Evolutionary conservation across 768 basidiomycete species (phyloP).

Genomic region (Mycena sanguinolenta): DNA sequence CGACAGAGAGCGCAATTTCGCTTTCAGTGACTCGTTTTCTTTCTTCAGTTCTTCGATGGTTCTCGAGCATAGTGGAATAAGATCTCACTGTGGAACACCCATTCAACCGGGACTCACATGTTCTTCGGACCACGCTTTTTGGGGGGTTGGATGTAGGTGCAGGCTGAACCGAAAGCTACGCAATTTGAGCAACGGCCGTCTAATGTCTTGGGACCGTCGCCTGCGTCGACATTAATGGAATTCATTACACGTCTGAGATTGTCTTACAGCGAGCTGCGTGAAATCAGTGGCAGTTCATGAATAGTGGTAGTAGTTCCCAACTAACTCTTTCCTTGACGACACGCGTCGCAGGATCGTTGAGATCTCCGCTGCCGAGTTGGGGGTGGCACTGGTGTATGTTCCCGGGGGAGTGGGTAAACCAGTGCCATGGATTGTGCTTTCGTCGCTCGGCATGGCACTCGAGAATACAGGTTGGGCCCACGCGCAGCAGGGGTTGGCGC

Average conservation of each 20-base stretch:
- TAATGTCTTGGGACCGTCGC: constrained; percentile 17
- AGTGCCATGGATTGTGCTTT: neutral
- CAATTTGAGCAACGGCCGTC: constrained; percentile 23
- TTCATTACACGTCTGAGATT: neutral
- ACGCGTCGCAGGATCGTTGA: neutral
- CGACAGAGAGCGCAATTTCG: constrained; percentile 20
- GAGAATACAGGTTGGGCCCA: too few species aligned
- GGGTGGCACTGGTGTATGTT: neutral
- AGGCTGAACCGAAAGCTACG: neutral
- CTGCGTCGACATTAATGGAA: constrained; percentile 1
- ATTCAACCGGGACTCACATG: neutral
- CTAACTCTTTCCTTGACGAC: constrained; percentile 1
- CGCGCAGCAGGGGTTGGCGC: too few species aligned
- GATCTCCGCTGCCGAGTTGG: neutral
- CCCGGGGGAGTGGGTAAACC: neutral
- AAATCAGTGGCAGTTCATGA: too few species aligned
- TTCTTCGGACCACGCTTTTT: constrained; percentile 24
- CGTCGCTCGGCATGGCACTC: too few species aligned
- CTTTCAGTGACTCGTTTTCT: constrained; percentile 3
- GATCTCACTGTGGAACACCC: too few species aligned
- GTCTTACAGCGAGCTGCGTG: neutral
- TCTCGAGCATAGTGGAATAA: neutral
- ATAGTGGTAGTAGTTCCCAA: neutral
- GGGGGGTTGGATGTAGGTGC: constrained; percentile 16
- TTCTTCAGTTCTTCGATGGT: constrained; percentile 25